phyloP scores from a whole-genome alignment of 352 stramenopile species.

The Plasmopara halstedii region DNA sequence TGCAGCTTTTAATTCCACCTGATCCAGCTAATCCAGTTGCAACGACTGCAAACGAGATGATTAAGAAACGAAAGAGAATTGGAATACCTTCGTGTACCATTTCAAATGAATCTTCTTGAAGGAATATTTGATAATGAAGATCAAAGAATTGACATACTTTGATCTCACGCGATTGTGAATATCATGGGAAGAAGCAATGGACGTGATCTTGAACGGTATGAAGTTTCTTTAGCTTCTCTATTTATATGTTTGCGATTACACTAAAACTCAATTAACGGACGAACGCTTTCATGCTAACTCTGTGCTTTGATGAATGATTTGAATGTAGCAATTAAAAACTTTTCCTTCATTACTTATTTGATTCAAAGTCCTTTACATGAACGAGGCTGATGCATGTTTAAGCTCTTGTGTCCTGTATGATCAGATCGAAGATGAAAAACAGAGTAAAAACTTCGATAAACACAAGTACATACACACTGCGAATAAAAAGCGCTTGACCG shows the following conservation, averaged over 20 bases:
- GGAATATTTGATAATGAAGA: conserved; percentile 11
- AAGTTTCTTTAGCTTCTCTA: no score
- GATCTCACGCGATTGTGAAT: background rate
- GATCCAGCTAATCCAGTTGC: conserved; percentile 27
- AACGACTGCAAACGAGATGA: conserved; percentile 37
- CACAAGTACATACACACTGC: conserved; percentile 51
- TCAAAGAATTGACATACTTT: background rate
- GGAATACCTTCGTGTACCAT: conserved; percentile 34
- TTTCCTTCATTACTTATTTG: background rate
- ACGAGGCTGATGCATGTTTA: conserved; percentile 54
- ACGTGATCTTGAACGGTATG: background rate
- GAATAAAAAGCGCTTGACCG: conserved; percentile 52
- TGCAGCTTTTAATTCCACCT: conserved; percentile 44
- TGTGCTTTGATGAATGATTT: background rate
- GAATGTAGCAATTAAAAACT: background rate
- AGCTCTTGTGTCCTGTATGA: conserved; percentile 49
- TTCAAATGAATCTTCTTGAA: conserved; percentile 9
- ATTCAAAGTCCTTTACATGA: conserved; percentile 31
- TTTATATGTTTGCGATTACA: no score
- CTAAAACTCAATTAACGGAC: no score
- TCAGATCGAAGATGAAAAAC: background rate
- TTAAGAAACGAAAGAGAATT: conserved; percentile 30
- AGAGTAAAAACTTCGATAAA: background rate
- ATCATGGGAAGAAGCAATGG: background rate
- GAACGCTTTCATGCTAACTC: background rate